Evolutionary conservation across 2,329 filamentous ascomycete species (phyloP), one percentile per base, ranked within the genome.

Genomic region (Alternaria postmessia): DNA sequence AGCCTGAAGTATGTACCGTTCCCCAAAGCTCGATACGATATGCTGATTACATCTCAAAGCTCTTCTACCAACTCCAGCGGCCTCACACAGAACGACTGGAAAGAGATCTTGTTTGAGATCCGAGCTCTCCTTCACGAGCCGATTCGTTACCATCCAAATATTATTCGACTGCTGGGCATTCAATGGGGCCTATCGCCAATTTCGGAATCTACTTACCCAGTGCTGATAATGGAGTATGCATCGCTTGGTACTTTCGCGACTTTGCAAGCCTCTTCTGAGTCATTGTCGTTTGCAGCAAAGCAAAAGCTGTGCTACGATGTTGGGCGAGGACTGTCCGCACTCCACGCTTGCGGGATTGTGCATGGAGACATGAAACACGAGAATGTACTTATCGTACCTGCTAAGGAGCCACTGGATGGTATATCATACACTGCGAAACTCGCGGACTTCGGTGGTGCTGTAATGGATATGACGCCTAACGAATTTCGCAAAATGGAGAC

Each of bases 311-410:
- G 59, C 56, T 57, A 62, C 30, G 62, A 64, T 39, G 59, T 64
- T 7, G 55, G 47, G 2, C 42, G 44, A 14, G 62, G 49, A 2
- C 30, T 65, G 5, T 54, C 48, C 9, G 56, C 53, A 9, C 59
- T 65, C 3, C 62, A 65, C 20, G 55, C 55, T 9, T 54, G 42
- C 26, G 59, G 55, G 4, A 60, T 65, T 9, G 53, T 65, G 12
- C 62, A 65, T 52, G 62, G 62, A 30, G 59, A 62, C 26, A 38
- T 65, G 53, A 65, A 65, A 16, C 55, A 60, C 42, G 56, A 65
- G n/a, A 65, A 62, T 39, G 59, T 65, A 11, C 44, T 65, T 12
- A 60, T 62, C 7, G 46, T 65, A 44, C 52, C 41, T 11, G 18
- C 22, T 6, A 44, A 43, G 32, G 47, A 7, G 9, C 5, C 55